Base-by-base conservation (phyloP, 2,329 filamentous ascomycete species). In the Elsinoe ampelina region DNA sequence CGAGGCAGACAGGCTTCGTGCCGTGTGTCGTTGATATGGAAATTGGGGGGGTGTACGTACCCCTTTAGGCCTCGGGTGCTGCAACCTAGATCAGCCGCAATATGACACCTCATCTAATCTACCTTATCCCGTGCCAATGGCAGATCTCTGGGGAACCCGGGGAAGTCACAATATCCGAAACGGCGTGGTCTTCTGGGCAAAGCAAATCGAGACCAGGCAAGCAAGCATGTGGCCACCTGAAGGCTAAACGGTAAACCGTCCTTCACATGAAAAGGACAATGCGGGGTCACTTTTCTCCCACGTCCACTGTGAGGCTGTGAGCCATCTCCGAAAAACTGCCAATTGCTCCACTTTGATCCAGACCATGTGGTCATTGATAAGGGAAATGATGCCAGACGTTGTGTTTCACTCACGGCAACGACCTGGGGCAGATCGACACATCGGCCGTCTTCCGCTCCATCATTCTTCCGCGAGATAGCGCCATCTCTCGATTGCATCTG, bases 361-460 rank as follows among this genome's bases (percentile, higher is more conserved):
- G 48, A 36, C 35, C 30, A 52, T 52, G 15, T 39, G 32, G 34
- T 39, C 48, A 52, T 52, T 39, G 48, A 52, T 52, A 39, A 52
- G 48, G 48, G 48, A 52, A 52, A 52, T 52, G 48, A 52, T 52
- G 48, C 48, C 48, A 39, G 26, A 26, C 32, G 32, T 35, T 52
- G 8, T 39, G 26, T 32, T 52, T 52, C 32, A 32, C 17, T 13
- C 38, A 39, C 48, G 48, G 15, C 48, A 52, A 52, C 32, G 19
- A 35, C 32, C 48, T 52, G 48, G 48, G 48, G 48, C 32, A 39
- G 35, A 52, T 38, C 45, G 26, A 8, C 26, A 12, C 7, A 50
- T 50, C 45, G 45, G 12, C 26, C 12, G 8, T 35, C n/a, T 34
- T 34, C 45, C 45, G 45, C 45, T n/a, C 45, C 32, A 50, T 50